These are phyloP conservation scores for Heritiera fomes DNA, from an alignment of 345 rosid genomes.

Conservation along the genomic window DNA sequence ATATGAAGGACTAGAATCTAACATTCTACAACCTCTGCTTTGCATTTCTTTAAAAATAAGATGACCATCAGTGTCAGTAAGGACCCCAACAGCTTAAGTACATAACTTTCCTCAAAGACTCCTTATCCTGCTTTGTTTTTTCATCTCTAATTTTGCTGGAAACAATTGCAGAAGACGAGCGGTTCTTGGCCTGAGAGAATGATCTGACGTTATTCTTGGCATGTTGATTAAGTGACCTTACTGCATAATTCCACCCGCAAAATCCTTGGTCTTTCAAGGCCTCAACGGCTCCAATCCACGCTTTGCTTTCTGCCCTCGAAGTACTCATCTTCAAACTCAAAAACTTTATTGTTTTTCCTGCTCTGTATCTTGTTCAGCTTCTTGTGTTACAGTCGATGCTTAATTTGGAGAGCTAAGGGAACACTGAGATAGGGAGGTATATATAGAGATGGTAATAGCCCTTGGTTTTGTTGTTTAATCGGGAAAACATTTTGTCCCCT, in stretches of 20 bases:
- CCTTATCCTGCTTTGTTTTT: conserved; percentile 38
- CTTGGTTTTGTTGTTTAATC: conserved; percentile 1
- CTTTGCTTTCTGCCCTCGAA: conserved; percentile 38
- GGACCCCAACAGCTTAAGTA: conserved; percentile 74
- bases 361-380: neutral
- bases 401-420: neutral
- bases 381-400: neutral
- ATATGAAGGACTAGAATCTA: neutral
- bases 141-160: conserved; percentile 24
- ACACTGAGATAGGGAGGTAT: neutral
- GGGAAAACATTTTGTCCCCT: neutral
- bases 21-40: neutral
- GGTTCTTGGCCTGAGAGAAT: conserved; percentile 42
- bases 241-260: conserved; percentile 52
- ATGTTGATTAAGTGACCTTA: conserved; percentile 45
- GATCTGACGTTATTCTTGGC: conserved; percentile 42
- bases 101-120: conserved; percentile 53
- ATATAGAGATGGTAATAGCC: neutral
- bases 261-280: conserved; percentile 59
- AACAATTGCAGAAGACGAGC: conserved; percentile 38
- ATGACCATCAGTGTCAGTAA: conserved; percentile 15
- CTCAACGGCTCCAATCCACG: conserved; percentile 65
- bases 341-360: neutral
- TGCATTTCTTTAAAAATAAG: neutral
- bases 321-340: conserved; percentile 24